These are phyloP conservation scores for Tieghemostelium lacteum DNA, from an alignment of 78 protist genomes.

Conservation along the genomic window DNA sequence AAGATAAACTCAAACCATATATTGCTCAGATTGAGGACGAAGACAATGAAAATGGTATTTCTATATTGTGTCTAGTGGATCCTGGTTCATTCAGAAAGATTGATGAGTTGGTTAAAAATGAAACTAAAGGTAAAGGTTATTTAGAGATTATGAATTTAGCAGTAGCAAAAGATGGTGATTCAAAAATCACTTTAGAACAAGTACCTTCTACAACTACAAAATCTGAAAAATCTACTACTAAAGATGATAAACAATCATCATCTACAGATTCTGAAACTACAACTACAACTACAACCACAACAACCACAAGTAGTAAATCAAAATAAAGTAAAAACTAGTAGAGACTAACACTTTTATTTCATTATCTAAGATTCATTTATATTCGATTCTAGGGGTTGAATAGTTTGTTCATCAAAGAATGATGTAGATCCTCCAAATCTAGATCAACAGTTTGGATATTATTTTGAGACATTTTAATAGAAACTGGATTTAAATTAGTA, in stretches of 20 bases:
- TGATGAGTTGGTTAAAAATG: conserved; percentile 56
- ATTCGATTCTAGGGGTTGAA: too few relatives aligned
- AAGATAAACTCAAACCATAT: conserved; percentile 17
- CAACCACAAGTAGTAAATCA: background rate
- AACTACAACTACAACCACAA: conserved; percentile 20
- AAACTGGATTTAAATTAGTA: too few relatives aligned
- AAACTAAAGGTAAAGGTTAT: conserved; percentile 69
- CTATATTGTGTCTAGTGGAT: conserved; percentile 60
- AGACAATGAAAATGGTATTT: conserved; percentile 49
- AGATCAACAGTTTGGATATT: too few relatives aligned
- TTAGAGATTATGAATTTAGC: conserved; percentile 77
- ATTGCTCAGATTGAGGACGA: conserved; percentile 59
- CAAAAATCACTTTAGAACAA: background rate
- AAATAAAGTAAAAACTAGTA: too few relatives aligned
- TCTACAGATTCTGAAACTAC: too few relatives aligned
- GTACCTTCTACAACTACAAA: background rate
- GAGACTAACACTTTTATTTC: too few relatives aligned
- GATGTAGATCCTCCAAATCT: too few relatives aligned
- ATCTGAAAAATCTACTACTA: background rate
- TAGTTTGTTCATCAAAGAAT: too few relatives aligned
- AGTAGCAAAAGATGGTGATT: conserved; percentile 81
- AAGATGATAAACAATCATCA: too few relatives aligned
- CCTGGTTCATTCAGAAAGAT: conserved; percentile 75
- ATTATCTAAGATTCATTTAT: too few relatives aligned
- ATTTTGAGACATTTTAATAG: too few relatives aligned